Evolutionary conservation across 208 protist genomes (phyloP).

Genomic region (Borovskyia barvae): DNA sequence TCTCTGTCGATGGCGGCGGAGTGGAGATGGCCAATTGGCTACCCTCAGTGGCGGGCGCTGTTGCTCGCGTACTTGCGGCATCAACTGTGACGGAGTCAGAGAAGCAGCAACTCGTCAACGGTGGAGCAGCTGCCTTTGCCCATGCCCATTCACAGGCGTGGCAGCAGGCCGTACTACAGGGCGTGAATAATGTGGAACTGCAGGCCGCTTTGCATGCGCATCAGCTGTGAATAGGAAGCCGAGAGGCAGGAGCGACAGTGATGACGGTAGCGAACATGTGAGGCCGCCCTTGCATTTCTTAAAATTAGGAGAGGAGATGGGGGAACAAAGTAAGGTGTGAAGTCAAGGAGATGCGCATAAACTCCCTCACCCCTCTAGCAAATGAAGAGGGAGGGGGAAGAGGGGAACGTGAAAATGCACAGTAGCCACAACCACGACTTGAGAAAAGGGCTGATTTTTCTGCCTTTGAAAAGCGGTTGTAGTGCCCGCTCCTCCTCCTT

Average conservation of each 20-base stretch:
- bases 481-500: too few species aligned
- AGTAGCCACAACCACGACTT: too few species aligned
- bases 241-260: neutral
- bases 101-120: conserved; percentile 44
- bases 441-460: too few species aligned
- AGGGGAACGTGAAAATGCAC: too few species aligned
- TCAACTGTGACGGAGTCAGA: conserved; percentile 43
- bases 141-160: conserved; percentile 30
- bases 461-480: too few species aligned
- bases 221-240: conserved; percentile 33
- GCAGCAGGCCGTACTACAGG: conserved; percentile 26
- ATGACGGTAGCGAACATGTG: neutral
- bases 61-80: conserved; percentile 43
- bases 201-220: conserved; percentile 29
- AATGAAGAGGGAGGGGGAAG: too few species aligned
- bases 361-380: too few species aligned
- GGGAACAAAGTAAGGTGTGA: too few species aligned
- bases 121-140: conserved; percentile 32
- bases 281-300: neutral
- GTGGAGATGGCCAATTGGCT: conserved; percentile 30
- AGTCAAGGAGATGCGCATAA: too few species aligned
- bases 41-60: conserved; percentile 31
- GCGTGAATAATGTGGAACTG: too few species aligned
- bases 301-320: too few species aligned
- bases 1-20: conserved; percentile 18